Base-by-base conservation (phyloP, 768 basidiomycete species). In the Russula emetica region DNA sequence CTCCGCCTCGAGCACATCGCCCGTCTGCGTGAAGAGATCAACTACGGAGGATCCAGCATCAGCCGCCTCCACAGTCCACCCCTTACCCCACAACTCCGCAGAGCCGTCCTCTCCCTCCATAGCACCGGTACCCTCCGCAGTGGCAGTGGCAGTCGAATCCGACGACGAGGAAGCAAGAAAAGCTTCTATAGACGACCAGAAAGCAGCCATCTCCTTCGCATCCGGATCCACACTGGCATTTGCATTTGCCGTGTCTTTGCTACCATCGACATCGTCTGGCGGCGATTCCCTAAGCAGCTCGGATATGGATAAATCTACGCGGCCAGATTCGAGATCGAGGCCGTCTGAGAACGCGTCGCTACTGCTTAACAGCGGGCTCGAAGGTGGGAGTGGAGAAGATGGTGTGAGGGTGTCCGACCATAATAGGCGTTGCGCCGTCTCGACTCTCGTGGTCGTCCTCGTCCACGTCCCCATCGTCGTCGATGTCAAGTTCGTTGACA, bases 281-380 rank as follows among this genome's bases (percentile, higher is more conserved):
- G 20, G 40, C 5, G 13, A 45, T n/a, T 9, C 9, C 22, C 40
- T 30, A 51, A 26, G 24, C 10, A 24, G 58, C 20, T 45, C 30
- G 3, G 52, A 32, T 9, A 32, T 30, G 42, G 20, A 26, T 8
- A 55, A n/a, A 40, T 45, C 52, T 10, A 16, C 5, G 18, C 40
- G n/a, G 20, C 18, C 53, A 20, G 61, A 26, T 26, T 42, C 63
- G 40, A 56, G 68, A 49, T 55, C 64, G 36, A 58, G 69, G 16
- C 62, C 64, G 18, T 76, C 74, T 3, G 61, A 54, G 47, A 62
- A 49, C 10, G 60, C 69, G 40, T 71, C 70, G 14, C 70, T 62
- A 13, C 69, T 61, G 38, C 71, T 58, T 61, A 76, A 71, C 50
- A 79, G 74, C 40, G 75, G 73, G 61, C 74, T 75, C 3, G 74